These are phyloP conservation scores for Suillus subluteus DNA, from an alignment of 768 basidiomycete species.

Conservation along the genomic window DNA sequence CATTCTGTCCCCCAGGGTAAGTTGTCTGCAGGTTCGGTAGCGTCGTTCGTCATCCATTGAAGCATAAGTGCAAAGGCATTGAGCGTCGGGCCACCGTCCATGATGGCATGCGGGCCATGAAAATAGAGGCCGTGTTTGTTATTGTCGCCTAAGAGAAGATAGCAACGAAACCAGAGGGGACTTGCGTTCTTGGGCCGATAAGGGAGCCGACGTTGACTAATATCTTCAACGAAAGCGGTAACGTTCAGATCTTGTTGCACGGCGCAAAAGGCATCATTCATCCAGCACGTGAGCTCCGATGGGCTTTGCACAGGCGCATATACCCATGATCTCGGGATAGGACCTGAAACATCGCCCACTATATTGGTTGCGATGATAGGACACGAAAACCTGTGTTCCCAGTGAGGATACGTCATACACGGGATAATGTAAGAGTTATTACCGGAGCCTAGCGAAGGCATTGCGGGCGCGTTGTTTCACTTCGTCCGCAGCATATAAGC, in stretches of 20 bases:
- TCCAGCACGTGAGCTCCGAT: conserved; percentile 26
- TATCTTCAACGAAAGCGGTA: conserved; percentile 20
- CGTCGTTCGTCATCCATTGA: conserved; percentile 18
- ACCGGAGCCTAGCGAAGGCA: conserved; percentile 20
- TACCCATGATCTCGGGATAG: conserved; percentile 15
- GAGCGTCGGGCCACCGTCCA: conserved; percentile 27
- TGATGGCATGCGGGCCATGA: conserved; percentile 24
- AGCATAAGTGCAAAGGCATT: conserved; percentile 25
- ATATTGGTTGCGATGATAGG: conserved; percentile 19
- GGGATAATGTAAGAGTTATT: neutral
- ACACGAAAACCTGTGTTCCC: conserved; percentile 12
- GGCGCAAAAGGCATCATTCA: conserved; percentile 22
- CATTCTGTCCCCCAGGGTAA: conserved; percentile 24
- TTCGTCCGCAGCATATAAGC: conserved; percentile 4
- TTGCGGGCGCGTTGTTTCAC: conserved; percentile 11
- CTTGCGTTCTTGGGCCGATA: conserved; percentile 16
- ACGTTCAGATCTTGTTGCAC: conserved; percentile 22
- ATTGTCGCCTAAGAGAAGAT: conserved; percentile 17
- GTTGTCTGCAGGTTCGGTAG: neutral
- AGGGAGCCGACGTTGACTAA: conserved; percentile 19
- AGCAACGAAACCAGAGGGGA: conserved; percentile 14
- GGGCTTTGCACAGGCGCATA: conserved; percentile 22
- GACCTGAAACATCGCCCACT: conserved; percentile 7
- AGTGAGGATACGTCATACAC: neutral
- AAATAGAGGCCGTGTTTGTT: conserved; percentile 28